phyloP scores from a whole-genome alignment of 2,329 filamentous ascomycete genomes.

The Escovopsis sp. region DNA sequence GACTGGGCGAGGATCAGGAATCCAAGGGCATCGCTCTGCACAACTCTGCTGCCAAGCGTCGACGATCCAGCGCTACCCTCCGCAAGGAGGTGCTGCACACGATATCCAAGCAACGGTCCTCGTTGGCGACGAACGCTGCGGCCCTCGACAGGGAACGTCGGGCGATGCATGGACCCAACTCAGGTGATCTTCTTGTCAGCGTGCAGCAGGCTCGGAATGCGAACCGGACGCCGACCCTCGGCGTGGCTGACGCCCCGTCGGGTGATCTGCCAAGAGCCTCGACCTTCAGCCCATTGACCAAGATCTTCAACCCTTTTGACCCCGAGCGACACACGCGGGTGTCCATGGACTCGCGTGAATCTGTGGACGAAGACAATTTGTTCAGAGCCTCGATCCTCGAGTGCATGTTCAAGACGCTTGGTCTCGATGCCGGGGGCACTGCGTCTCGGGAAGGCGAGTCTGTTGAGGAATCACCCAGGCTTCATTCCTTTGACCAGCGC shows the following conservation, averaged over 20 bases:
- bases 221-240: constrained; percentile 7
- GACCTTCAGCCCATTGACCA: constrained; percentile 30
- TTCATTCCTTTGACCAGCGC: constrained; percentile 71
- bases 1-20: constrained; percentile 64
- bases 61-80: constrained; percentile 58
- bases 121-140: constrained; percentile 28
- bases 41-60: constrained; percentile 54
- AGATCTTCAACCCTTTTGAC: constrained; percentile 42
- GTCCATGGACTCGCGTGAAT: constrained; percentile 57
- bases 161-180: constrained; percentile 39
- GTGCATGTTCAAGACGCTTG: constrained; percentile 91
- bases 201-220: constrained; percentile 51
- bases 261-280: constrained; percentile 17
- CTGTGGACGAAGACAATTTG: constrained; percentile 71
- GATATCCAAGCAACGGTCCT: constrained; percentile 32
- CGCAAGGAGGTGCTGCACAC: constrained; percentile 70
- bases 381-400: constrained; percentile 85
- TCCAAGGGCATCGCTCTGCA: constrained; percentile 87
- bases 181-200: constrained; percentile 69
- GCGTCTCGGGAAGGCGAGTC: constrained; percentile 55
- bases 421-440: constrained; percentile 55
- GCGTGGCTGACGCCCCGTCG: constrained; percentile 4
- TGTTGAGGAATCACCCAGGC: constrained; percentile 67
- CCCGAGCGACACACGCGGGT: constrained; percentile 33
- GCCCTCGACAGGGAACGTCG: constrained; percentile 25